Evolutionary conservation across 2,329 filamentous ascomycete genomes (phyloP), one percentile per base, ranked within the genome.

Genomic region (Cladosporium sphaerospermum): DNA sequence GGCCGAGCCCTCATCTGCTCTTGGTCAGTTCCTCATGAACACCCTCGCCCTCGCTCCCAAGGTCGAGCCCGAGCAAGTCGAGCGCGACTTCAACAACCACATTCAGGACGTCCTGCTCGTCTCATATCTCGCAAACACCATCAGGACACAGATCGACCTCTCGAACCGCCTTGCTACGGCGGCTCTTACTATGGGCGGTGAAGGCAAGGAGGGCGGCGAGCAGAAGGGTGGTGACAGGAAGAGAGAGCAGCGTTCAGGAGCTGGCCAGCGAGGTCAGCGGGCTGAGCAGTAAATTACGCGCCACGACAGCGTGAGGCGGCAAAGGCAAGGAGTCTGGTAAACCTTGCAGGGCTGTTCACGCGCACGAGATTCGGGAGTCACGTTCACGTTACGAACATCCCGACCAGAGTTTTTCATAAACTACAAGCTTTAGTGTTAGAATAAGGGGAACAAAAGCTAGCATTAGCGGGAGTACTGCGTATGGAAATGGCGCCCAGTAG

Each of bases 81-180:
- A 99, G 80, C 82, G 86, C 69, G 91, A 97, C 78, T 99, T 99
- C 83, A 99, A 99, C 83, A 96, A 95, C 79, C 93, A 99, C 77
- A 90, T 99, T 73, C 93, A 99, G 78, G 93, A 99, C 72, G 91
- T 99, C 57, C 84, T 99, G 61, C 91, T 97, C 72, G 91, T 99
- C 65, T 95, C 90, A 62, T 99, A 99, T 78, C 82, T 99, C 60
- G 90, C 93, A 71, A 99, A 97, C 80, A 96, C 90, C 61, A 96
- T 97, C 75, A 89, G 92, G 73, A 97, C 92, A 63, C 93, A 99
- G 78, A 96, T 99, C 77, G 93, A 97, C 68, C 84, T 99, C 55
- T 95, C 91, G 60, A 95, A 97, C 80, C 84, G 92, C 59, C 78
- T 99, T 67, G 92, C 92, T 51, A 93, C 75, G 9, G 76, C 76